Base-by-base conservation (phyloP, 257 asterid genomes). In the Misopates orontium region DNA sequence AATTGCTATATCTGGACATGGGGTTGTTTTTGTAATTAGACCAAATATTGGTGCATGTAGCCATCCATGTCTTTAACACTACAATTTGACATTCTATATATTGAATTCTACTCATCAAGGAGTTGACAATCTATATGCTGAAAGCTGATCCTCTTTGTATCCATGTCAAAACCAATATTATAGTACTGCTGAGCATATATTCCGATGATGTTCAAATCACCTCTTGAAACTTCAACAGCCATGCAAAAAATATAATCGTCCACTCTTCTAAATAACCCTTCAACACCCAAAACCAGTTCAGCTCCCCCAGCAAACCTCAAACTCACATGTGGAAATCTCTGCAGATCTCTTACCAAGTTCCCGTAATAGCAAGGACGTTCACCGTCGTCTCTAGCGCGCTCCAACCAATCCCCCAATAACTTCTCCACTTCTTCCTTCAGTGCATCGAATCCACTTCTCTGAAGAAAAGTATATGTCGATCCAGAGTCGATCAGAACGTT, bases 261-360 rank as follows among this genome's bases (percentile, higher is more conserved):
- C 23, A 4, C 21, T n/a, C 23, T 16, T 1, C 23, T 17, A 47
- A 45, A 62, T 56, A 62, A 16, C 17, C 56, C 68, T 47, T 62
- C 68, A 6, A 24, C 44, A 19, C n/a, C 50, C n/a, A 62, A 45
- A 10, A 11, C 41, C 18, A 62, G 25, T 15, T 62, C 68, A 47
- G 40, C 16, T 16, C 56, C 68, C 10, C 45, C 55, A 14, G 41
- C 55, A 10, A 62, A n/a, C 44, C 45, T 40, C 24, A 62, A 25
- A 9, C 41, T 62, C 68, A 45, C 68, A n/a, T 23, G 39, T 15
- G 68, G 68, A 47, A 62, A 44, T 39, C 68, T 56, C 47, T 45
- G 45, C 11, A 62, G 53, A 62, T 62, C 68, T 62, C 68, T 23
- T 1, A 23, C 24, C 54, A 62, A 24, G 47, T 44, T 24, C 39